Percentiles rank a stretch among this genome's conserved stretches.
These are phyloP conservation scores for Xylaria curta DNA, from an alignment of 495 filamentous ascomycete species.

Conservation along the genomic window DNA sequence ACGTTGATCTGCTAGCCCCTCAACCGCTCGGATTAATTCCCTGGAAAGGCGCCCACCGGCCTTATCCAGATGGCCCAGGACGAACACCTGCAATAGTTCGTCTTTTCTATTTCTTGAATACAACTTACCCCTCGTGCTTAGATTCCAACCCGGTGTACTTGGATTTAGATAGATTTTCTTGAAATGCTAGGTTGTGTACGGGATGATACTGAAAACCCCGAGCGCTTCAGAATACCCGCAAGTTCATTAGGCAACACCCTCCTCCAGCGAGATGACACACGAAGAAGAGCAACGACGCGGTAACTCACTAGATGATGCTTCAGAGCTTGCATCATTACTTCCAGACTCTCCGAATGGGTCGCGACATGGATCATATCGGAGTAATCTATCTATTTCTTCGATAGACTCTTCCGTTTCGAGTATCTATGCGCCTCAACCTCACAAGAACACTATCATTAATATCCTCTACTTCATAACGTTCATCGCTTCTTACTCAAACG, in stretches of 20 bases:
- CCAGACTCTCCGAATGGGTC: conserved; percentile 5
- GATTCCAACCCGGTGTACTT: neutral
- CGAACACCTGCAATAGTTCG: neutral
- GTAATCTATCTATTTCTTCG: conserved; percentile 13
- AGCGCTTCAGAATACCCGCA: conserved; percentile 1
- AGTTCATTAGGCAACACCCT: neutral
- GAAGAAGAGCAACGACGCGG: conserved; percentile 7
- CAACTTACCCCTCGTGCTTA: neutral
- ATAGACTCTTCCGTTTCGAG: conserved; percentile 28
- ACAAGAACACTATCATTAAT: conserved; percentile 22
- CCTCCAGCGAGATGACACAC: conserved; percentile 5
- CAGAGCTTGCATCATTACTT: conserved; percentile 15
- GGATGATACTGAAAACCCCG: conserved; percentile 5
- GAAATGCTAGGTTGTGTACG: conserved; percentile 1
- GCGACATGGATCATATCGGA: neutral
- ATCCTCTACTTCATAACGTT: conserved; percentile 31
- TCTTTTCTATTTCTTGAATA: conserved; percentile 2
- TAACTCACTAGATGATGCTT: conserved; percentile 13
- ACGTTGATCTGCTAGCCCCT: neutral
- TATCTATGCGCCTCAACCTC: conserved; percentile 23
- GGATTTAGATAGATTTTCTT: conserved; percentile 2
- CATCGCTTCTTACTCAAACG: conserved; percentile 22
- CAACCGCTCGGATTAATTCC: conserved; percentile 15
- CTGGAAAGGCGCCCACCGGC: neutral
- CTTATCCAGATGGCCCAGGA: neutral